These are phyloP conservation scores for Candida vartiovaarae DNA, from an alignment of 805 yeast genomes.

Conservation along the genomic window DNA sequence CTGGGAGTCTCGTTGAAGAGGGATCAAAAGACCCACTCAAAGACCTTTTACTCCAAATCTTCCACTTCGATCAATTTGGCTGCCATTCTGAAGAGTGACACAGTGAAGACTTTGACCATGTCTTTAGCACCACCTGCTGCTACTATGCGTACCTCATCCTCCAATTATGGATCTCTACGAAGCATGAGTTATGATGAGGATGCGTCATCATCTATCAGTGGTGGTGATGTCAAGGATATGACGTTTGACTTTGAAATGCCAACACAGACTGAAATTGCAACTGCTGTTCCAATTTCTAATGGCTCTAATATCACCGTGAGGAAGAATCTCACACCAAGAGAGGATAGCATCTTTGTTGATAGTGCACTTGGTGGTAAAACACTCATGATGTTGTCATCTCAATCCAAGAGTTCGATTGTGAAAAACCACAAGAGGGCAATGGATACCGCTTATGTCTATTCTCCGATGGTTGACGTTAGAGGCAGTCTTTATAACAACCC, in stretches of 20 bases:
- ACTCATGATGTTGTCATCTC: conserved; percentile 7
- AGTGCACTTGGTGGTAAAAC: conserved; percentile 6
- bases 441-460: conserved; percentile 8
- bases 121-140: conserved; percentile 5
- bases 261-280: conserved; percentile 19
- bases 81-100: conserved; percentile 14
- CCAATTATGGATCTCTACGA: conserved; percentile 19
- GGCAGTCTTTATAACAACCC: conserved; percentile 20
- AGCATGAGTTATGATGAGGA: neutral
- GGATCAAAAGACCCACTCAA: conserved; percentile 15
- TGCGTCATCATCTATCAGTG: conserved; percentile 2
- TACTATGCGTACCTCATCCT: conserved; percentile 16
- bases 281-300: conserved; percentile 20
- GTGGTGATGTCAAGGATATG: conserved; percentile 9
- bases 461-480: conserved; percentile 15
- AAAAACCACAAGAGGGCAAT: conserved; percentile 19
- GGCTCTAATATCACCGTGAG: conserved; percentile 22
- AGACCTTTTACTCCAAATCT: conserved; percentile 22
- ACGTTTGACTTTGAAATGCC: conserved; percentile 25
- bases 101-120: conserved; percentile 1
- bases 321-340: conserved; percentile 8
- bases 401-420: conserved; percentile 15
- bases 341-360: conserved; percentile 23
- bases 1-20: conserved; percentile 19
- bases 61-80: conserved; percentile 23